A percentile compares a stretch with the other conserved stretches of the same genome.
Evolutionary conservation across 1,139 yeast species (phyloP).

Genomic region (Magnusiomyces ingens): DNA sequence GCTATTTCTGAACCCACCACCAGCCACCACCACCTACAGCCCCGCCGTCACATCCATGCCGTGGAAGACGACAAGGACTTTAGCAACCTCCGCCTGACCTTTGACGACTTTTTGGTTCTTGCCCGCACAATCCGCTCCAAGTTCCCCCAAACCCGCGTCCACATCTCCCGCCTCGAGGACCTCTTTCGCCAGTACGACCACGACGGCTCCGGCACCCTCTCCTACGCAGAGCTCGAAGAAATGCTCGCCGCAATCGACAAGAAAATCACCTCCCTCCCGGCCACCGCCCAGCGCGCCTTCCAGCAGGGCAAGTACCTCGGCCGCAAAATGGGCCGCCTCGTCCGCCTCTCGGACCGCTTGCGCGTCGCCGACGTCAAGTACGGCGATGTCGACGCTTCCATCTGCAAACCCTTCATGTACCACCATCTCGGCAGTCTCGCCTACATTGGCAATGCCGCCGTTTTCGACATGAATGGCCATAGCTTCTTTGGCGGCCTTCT

Average conservation of each 20-base stretch:
- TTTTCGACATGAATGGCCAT: constrained; percentile 52
- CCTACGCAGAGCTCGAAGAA: constrained; percentile 43
- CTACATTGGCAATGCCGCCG: constrained; percentile 59
- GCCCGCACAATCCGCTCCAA: constrained; percentile 37
- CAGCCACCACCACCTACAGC: too few relatives aligned
- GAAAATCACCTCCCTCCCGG: constrained; percentile 54
- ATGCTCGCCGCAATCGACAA: constrained; percentile 49
- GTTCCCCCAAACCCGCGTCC: constrained; percentile 54
- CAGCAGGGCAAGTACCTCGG: constrained; percentile 61
- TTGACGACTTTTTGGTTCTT: constrained; percentile 40
- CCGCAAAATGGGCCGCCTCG: constrained; percentile 45
- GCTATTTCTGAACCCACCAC: too few relatives aligned
- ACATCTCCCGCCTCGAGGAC: constrained; percentile 44
- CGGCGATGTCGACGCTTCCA: constrained; percentile 49
- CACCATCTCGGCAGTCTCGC: constrained; percentile 57
- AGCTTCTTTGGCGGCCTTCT: constrained; percentile 52
- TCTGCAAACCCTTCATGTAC: constrained; percentile 50
- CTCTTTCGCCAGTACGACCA: constrained; percentile 46
- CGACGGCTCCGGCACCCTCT: constrained; percentile 41
- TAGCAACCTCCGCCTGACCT: constrained; percentile 33
- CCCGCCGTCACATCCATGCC: too few relatives aligned
- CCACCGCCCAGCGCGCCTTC: constrained; percentile 62
- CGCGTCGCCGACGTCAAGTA: constrained; percentile 39
- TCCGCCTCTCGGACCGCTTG: constrained; percentile 33
- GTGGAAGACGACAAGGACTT: background rate